Percentiles rank a stretch among this genome's conserved stretches.
Conservation (phyloP, 75 land plant genomes). For the Isoetes taiwanensis region DNA sequence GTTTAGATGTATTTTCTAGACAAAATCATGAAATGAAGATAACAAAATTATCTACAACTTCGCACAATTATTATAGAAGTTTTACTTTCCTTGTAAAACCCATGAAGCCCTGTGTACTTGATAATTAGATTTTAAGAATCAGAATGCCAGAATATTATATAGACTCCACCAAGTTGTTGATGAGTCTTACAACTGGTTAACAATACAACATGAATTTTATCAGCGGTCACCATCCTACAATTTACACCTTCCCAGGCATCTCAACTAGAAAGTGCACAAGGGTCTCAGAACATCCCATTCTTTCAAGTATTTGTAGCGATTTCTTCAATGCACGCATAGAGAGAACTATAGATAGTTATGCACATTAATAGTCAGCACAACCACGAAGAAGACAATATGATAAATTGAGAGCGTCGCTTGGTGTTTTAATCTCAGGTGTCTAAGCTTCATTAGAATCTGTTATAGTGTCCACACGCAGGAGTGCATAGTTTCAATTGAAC, state of each 20-base stretch:
- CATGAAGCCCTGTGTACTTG: too few species aligned
- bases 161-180: too few species aligned
- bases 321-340: slow-evolving; percentile 87
- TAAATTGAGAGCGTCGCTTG: too few species aligned
- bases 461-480: slow-evolving; percentile 49
- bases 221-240: slow-evolving; percentile 36
- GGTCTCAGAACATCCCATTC: slow-evolving; percentile 99
- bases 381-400: not conserved
- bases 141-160: too few species aligned
- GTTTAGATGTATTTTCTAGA: too few species aligned
- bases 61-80: too few species aligned
- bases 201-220: slow-evolving; percentile 39
- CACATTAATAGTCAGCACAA: slow-evolving; percentile 18
- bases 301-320: slow-evolving; percentile 57
- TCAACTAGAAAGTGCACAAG: slow-evolving; percentile 91
- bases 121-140: too few species aligned
- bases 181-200: slow-evolving; percentile 73
- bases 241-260: slow-evolving; percentile 99
- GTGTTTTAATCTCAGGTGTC: too few species aligned
- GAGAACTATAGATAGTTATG: slow-evolving; percentile 6
- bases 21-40: too few species aligned
- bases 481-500: slow-evolving; percentile 82
- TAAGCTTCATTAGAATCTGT: slow-evolving; percentile 69
- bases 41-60: too few species aligned
- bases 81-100: too few species aligned